Evolutionary conservation across 2,329 filamentous ascomycete species (phyloP).

Genomic region (Macroventuria anomochaeta): DNA sequence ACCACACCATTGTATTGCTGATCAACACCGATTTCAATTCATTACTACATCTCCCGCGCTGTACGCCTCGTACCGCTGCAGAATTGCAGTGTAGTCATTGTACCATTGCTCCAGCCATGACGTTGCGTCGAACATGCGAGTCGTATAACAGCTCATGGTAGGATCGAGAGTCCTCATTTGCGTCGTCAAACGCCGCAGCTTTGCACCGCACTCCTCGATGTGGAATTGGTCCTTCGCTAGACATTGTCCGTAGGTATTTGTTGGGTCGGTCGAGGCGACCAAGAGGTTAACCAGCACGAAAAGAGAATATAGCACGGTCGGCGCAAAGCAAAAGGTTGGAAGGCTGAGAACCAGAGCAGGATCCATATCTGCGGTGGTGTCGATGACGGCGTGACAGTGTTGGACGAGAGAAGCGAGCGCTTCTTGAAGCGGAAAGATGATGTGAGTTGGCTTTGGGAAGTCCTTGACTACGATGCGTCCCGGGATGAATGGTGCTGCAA

Average conservation of each 20-base stretch:
- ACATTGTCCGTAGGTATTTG: slow-evolving; percentile 34
- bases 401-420: slow-evolving; percentile 25
- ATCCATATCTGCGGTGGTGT: slow-evolving; percentile 31
- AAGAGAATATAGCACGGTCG: slow-evolving; percentile 31
- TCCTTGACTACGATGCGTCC: slow-evolving; percentile 35
- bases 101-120: slow-evolving; percentile 37
- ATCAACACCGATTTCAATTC: not conserved
- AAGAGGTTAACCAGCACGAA: slow-evolving; percentile 34
- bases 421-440: slow-evolving; percentile 25
- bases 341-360: slow-evolving; percentile 31
- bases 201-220: slow-evolving; percentile 30
- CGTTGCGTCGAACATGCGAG: slow-evolving; percentile 37
- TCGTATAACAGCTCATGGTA: slow-evolving; percentile 34
- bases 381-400: slow-evolving; percentile 35
- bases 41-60: slow-evolving; percentile 12
- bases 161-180: slow-evolving; percentile 29
- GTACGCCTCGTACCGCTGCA: slow-evolving; percentile 31
- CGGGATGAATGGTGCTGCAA: slow-evolving; percentile 36
- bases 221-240: slow-evolving; percentile 25
- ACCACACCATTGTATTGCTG: not conserved
- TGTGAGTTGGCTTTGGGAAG: slow-evolving; percentile 29
- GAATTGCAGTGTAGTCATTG: slow-evolving; percentile 30
- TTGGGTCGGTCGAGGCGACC: slow-evolving; percentile 29
- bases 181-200: slow-evolving; percentile 25
- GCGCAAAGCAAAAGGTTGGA: slow-evolving; percentile 34